These are phyloP conservation scores for Pseudopyricularia cyperi DNA, from an alignment of 2,329 filamentous ascomycete genomes.

Conservation along the genomic window DNA sequence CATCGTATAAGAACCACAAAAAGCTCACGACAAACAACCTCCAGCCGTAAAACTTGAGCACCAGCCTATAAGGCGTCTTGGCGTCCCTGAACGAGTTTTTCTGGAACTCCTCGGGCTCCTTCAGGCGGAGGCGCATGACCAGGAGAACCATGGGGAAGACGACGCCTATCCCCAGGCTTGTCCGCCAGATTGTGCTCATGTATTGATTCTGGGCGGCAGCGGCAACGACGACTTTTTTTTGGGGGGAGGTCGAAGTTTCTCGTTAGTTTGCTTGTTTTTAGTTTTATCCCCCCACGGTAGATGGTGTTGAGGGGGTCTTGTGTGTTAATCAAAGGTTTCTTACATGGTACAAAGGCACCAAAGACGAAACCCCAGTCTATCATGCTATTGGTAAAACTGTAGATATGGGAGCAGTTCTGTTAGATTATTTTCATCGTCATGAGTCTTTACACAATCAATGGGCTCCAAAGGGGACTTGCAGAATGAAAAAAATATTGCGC, in stretches of 20 bases:
- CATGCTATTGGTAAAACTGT: conserved; percentile 12
- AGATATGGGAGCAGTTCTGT: not conserved
- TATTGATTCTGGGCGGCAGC: conserved; percentile 46
- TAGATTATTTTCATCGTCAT: conserved; percentile 49
- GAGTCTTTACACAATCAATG: no score
- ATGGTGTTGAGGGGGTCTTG: not conserved
- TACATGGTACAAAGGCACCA: conserved; percentile 58
- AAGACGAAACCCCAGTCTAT: conserved; percentile 59
- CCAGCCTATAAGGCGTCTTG: conserved; percentile 41
- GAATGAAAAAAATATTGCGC: conserved; percentile 81
- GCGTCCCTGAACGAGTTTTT: conserved; percentile 53
- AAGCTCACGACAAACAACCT: conserved; percentile 56
- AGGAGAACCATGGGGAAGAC: conserved; percentile 65
- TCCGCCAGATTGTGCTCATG: conserved; percentile 66
- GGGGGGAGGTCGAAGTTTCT: no score
- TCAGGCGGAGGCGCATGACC: conserved; percentile 56
- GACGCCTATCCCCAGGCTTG: conserved; percentile 64
- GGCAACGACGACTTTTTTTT: conserved; percentile 29
- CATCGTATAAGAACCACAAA: conserved; percentile 79
- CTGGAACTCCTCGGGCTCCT: conserved; percentile 68
- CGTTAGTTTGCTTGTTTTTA: not conserved
- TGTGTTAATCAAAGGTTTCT: no score
- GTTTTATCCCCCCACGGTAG: not conserved
- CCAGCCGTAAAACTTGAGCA: conserved; percentile 57
- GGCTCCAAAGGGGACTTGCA: conserved; percentile 55